These are phyloP conservation scores for Solanum pinnatisectum DNA, from an alignment of 257 asterid genomes.

Conservation along the genomic window DNA sequence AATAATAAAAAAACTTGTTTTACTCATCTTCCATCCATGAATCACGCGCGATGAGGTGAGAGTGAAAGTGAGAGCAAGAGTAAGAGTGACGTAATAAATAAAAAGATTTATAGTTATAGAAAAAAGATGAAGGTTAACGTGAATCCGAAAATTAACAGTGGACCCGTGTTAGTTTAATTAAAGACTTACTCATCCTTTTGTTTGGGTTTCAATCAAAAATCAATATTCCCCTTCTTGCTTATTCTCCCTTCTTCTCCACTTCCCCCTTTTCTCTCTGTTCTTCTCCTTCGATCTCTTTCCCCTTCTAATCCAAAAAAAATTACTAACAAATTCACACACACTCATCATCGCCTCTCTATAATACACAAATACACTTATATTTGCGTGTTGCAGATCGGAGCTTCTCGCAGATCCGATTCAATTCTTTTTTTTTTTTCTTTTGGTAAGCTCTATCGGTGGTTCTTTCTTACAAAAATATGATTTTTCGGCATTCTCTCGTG, in stretches of 20 bases:
- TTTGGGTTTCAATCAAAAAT: not conserved
- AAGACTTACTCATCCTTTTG: not conserved
- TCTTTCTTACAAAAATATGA: not conserved
- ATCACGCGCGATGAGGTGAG: not conserved
- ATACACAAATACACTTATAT: not conserved
- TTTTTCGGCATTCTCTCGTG: not conserved
- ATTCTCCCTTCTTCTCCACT: not conserved
- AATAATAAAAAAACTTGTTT: not conserved
- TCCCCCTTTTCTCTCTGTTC: not conserved
- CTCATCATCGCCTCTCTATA: not conserved
- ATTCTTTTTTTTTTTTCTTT: not conserved
- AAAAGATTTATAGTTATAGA: not conserved
- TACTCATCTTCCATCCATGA: not conserved
- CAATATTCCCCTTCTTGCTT: not conserved
- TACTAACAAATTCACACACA: not conserved
- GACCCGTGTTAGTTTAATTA: not conserved
- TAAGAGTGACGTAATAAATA: not conserved
- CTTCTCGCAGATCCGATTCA: conserved; percentile 31
- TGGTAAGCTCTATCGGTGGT: conserved; percentile 14
- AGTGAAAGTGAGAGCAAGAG: not conserved
- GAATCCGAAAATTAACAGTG: conserved; percentile 1
- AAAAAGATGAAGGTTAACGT: not conserved
- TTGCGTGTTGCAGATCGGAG: conserved; percentile 30
- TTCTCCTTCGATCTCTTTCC: not conserved
- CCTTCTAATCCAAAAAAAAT: not conserved